Evolutionary conservation across 2,329 filamentous ascomycete species (phyloP), one percentile per base, ranked within the genome.

Genomic region (Dendrostoma leiphaemia): DNA sequence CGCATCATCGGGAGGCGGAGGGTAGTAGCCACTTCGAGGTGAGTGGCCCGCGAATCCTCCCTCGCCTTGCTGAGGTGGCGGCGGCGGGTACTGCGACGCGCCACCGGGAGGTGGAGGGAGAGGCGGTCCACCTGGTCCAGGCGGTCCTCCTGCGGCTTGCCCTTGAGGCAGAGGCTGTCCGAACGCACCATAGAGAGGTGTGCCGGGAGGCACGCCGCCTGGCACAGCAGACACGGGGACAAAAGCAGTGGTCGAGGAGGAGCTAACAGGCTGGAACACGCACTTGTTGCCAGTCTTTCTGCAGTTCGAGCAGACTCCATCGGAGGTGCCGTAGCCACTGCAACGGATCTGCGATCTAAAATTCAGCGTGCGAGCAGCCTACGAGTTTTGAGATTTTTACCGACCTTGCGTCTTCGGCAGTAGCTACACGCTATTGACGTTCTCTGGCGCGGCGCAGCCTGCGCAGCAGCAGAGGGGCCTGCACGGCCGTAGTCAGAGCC

Each of bases 251-350:
- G 78, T 79, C 35, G 77, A 76, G 10, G 79, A 77, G 0, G 77
- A 79, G 4, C 78, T 82, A 1, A 84, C 81, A 0, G 81, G 81
- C 62, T 84, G 81, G 56, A 84, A 84, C 13, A 84, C 75, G 56
- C 81, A 84, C 57, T 84, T 81, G 60, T 84, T 82, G 46, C 81
- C 81, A 69, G 83, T 82, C 58, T 82, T 80, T 35, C 81, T 79
- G 61, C 81, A 84, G 61, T 84, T 84, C 51, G 80, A 77, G 60
- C 81, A 84, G 59, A 83, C 82, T 10, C 81, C 81, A 19, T 81
- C 81, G 0, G 78, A 77, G 0, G 79, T 80, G 55, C 81, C 77
- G 59, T 83, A 83, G 26, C 81, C 81, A 57, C 80, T 84, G 70
- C 81, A 84, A 34, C 81, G 79, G 59, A 84, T 84, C 81, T 84